These are phyloP conservation scores for Striga hermonthica DNA, from an alignment of 305 asterid species.

Conservation along the genomic window DNA sequence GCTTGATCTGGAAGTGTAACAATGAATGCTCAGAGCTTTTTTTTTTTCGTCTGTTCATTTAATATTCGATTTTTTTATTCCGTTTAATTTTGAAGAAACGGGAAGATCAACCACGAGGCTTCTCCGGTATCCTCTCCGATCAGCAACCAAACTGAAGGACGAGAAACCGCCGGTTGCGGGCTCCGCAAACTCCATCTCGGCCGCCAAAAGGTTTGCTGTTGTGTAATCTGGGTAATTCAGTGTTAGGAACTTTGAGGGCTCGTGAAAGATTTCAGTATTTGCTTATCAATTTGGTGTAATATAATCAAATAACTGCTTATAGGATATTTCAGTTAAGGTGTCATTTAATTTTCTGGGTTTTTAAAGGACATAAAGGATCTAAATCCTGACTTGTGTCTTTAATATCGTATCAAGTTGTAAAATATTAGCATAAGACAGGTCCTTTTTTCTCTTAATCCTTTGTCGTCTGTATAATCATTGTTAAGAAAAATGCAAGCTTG, in stretches of 20 bases:
- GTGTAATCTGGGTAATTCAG: no score
- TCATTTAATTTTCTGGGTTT: background rate
- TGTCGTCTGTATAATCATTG: no score
- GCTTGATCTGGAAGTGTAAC: no score
- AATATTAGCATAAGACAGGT: no score
- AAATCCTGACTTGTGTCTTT: no score
- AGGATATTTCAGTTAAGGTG: background rate
- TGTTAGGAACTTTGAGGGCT: no score
- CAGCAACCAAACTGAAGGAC: conserved; percentile 54
- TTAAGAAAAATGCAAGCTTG: no score
- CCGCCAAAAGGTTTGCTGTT: conserved; percentile 47
- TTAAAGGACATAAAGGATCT: background rate
- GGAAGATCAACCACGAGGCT: conserved; percentile 62
- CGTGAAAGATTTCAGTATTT: no score
- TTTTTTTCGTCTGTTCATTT: background rate
- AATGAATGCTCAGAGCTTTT: background rate
- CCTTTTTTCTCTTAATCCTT: no score
- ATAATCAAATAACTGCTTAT: no score
- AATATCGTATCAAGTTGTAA: no score
- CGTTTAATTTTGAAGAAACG: conserved; percentile 28
- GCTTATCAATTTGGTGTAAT: no score
- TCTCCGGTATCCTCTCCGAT: conserved; percentile 86
- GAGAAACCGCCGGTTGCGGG: conserved; percentile 63
- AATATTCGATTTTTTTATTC: background rate
- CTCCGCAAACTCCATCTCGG: conserved; percentile 49